phyloP scores from a whole-genome alignment of 1,284 basidiomycete species.

The Golubevia sp. region DNA sequence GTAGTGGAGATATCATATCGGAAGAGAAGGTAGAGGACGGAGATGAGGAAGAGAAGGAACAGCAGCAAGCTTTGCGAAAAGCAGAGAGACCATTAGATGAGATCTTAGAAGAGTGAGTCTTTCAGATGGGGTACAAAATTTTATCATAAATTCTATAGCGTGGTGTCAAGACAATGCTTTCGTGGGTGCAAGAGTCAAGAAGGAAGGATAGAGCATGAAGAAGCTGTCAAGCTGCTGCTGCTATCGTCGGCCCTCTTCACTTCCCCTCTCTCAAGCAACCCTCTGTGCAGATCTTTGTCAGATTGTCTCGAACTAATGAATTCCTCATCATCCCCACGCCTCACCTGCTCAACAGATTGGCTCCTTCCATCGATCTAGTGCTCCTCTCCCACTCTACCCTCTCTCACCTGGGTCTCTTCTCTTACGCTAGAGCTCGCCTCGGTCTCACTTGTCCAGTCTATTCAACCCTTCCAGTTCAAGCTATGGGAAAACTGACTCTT shows the following conservation, averaged over 20 bases:
- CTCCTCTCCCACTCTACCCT: conserved; percentile 92
- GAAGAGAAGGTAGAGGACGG: neutral
- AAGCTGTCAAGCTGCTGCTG: neutral
- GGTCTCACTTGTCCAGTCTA: conserved; percentile 90
- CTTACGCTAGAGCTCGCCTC: conserved; percentile 86
- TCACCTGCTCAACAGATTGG: conserved; percentile 65
- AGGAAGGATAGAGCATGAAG: no score
- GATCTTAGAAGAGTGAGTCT: conserved; percentile 8
- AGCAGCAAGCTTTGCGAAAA: neutral
- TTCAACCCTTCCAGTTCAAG: conserved; percentile 91
- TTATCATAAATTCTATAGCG: no score
- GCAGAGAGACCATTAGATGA: conserved; percentile 4
- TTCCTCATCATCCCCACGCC: conserved; percentile 11
- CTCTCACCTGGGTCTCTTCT: conserved; percentile 83
- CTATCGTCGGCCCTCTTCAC: neutral
- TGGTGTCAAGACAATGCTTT: no score
- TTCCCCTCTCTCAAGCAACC: neutral
- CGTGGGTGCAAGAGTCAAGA: no score
- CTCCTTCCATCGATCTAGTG: conserved; percentile 79
- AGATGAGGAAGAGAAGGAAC: neutral
- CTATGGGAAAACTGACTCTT: conserved; percentile 85
- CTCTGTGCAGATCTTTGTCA: no score
- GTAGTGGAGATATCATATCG: conserved; percentile 29
- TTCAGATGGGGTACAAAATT: no score
- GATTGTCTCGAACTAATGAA: conserved; percentile 9